A percentile compares a stretch with the other conserved stretches of the same genome.
These are phyloP conservation scores for Malassezia globosa DNA, from an alignment of 1,284 basidiomycete genomes.

Conservation along the genomic window DNA sequence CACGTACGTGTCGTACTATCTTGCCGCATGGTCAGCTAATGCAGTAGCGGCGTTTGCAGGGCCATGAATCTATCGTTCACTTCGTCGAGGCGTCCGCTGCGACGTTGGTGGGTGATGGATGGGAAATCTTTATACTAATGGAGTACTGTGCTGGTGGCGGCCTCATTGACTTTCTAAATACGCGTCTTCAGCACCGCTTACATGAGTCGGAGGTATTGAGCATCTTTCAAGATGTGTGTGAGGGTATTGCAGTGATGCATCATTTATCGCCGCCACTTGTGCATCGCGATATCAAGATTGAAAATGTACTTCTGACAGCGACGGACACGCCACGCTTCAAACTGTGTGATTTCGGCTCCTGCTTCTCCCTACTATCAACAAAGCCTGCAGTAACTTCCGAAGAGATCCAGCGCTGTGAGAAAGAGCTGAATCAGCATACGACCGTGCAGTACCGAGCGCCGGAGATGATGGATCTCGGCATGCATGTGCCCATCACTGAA, in stretches of 20 bases:
- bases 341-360: slow-evolving; percentile 94
- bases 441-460: slow-evolving; percentile 90
- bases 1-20: slow-evolving; percentile 65
- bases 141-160: slow-evolving; percentile 86
- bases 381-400: slow-evolving; percentile 31
- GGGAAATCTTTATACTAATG: slow-evolving; percentile 98
- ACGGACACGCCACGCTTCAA: slow-evolving; percentile 58
- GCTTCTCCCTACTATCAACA: slow-evolving; percentile 53
- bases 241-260: slow-evolving; percentile 60
- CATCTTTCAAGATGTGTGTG: slow-evolving; percentile 58
- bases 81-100: slow-evolving; percentile 68
- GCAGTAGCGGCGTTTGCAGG: slow-evolving; percentile 57
- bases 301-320: slow-evolving; percentile 74
- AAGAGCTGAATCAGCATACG: slow-evolving; percentile 85
- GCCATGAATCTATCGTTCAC: slow-evolving; percentile 74
- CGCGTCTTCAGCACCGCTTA: slow-evolving; percentile 78
- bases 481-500: slow-evolving; percentile 71
- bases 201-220: slow-evolving; percentile 91
- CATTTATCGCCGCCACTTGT: slow-evolving; percentile 75
- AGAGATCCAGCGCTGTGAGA: slow-evolving; percentile 66
- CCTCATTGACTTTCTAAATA: slow-evolving; percentile 99
- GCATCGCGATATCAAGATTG: slow-evolving; percentile 87
- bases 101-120: slow-evolving; percentile 56
- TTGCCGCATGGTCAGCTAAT: too few species aligned
- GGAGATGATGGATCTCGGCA: slow-evolving; percentile 90